A percentile compares a stretch with the other conserved stretches of the same genome.
Evolutionary conservation across 441 rosid species (phyloP).

Genomic region (Erodium chrysanthum): DNA sequence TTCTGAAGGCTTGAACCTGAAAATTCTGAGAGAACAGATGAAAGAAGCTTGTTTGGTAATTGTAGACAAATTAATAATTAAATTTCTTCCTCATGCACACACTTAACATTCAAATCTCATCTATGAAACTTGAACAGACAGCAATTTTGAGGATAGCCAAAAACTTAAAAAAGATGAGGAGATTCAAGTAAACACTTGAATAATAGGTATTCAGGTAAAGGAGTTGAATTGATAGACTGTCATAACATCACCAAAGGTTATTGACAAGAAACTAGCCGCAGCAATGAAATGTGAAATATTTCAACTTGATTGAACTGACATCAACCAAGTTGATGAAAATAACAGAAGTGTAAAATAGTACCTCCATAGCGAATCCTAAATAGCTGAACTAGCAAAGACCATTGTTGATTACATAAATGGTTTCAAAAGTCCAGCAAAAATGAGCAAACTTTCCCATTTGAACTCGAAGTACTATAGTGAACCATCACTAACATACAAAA

Average conservation of each 20-base stretch:
- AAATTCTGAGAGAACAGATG: neutral
- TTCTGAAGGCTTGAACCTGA: neutral
- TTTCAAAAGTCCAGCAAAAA: too few relatives aligned
- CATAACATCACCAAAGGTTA: neutral
- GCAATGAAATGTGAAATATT: neutral
- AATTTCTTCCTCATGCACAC: neutral
- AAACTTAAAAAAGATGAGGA: neutral
- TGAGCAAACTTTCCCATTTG: too few relatives aligned
- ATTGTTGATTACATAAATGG: too few relatives aligned
- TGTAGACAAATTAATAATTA: neutral
- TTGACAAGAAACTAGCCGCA: neutral
- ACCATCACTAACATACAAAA: too few relatives aligned
- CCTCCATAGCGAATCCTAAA: too few relatives aligned
- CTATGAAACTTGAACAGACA: neutral
- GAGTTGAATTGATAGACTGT: neutral
- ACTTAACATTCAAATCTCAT: neutral
- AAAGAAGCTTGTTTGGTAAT: neutral
- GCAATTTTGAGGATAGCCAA: neutral
- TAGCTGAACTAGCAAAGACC: too few relatives aligned
- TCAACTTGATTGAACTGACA: neutral
- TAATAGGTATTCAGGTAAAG: neutral
- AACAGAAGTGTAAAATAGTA: too few relatives aligned
- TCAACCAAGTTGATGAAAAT: too few relatives aligned
- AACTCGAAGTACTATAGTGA: too few relatives aligned
- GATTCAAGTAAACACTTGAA: neutral